phyloP scores from a whole-genome alignment of 129 eudicot species.

The Rutidosis leptorrhynchoides region DNA sequence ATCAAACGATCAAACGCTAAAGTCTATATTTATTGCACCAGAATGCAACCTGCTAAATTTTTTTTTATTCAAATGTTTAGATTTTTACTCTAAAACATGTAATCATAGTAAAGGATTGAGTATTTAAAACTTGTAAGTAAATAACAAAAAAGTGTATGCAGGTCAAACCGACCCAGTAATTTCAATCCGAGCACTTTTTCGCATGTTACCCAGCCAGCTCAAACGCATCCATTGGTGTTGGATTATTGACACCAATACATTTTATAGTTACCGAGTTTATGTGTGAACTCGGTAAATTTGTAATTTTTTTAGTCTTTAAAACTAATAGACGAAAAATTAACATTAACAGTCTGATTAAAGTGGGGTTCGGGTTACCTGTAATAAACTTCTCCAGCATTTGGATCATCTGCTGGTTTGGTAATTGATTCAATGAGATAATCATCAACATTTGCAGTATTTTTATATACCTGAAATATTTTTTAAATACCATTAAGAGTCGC shows the following conservation, averaged over 20 bases:
- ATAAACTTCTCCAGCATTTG: conserved; percentile 97
- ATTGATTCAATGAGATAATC: conserved; percentile 90
- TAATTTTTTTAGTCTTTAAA: not conserved
- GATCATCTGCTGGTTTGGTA: conserved; percentile 79
- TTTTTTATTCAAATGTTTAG: not conserved
- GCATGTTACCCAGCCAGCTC: not conserved
- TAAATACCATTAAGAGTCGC: not conserved
- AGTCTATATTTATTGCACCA: no score
- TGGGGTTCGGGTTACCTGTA: conserved; percentile 54
- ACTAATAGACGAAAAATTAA: not conserved
- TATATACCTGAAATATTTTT: conserved; percentile 83
- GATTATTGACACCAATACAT: not conserved
- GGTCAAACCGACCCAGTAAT: not conserved
- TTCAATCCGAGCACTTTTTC: not conserved
- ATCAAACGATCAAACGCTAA: not conserved
- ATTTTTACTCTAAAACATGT: not conserved
- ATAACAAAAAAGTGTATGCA: not conserved
- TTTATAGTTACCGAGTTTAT: not conserved
- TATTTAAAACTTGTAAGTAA: no score
- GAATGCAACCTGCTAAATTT: no score
- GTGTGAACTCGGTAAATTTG: not conserved
- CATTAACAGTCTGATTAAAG: not conserved
- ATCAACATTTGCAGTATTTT: conserved; percentile 80
- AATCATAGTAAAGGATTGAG: no score
- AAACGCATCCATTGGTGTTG: not conserved